Evolutionary conservation across 176 grass and related monocot genomes (phyloP).

Genomic region (Eragrostis curvula): DNA sequence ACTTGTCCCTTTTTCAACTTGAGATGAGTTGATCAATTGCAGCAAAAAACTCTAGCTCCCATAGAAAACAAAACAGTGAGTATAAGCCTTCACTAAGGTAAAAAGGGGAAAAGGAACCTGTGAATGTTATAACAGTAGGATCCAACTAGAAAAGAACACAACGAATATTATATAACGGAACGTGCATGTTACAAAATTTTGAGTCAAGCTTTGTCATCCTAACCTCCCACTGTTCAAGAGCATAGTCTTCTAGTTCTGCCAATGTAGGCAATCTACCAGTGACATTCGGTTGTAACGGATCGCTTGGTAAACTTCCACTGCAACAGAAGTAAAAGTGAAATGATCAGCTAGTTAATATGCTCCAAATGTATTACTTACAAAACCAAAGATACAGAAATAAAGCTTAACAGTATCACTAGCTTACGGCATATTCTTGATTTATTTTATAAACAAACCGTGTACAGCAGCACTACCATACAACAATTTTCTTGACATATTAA

Average conservation of each 20-base stretch:
- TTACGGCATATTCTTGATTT: background rate
- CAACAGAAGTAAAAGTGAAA: constrained; percentile 30
- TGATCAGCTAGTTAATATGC: constrained; percentile 10
- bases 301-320: constrained; percentile 89
- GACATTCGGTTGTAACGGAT: constrained; percentile 60
- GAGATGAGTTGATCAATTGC: constrained; percentile 94
- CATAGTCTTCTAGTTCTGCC: constrained; percentile 70
- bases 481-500: constrained; percentile 6
- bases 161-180: constrained; percentile 16
- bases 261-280: constrained; percentile 74
- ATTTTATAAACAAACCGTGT: background rate
- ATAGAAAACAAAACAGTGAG: background rate
- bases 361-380: background rate
- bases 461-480: background rate
- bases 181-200: constrained; percentile 13
- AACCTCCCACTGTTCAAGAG: constrained; percentile 93
- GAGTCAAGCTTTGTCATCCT: constrained; percentile 23
- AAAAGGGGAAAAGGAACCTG: background rate
- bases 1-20: constrained; percentile 69
- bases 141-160: constrained; percentile 18
- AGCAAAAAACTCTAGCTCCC: constrained; percentile 72
- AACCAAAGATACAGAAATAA: constrained; percentile 18
- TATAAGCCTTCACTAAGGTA: constrained; percentile 15
- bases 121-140: background rate
- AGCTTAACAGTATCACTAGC: constrained; percentile 5